Percentiles rank a stretch among this genome's conserved stretches.
These are phyloP conservation scores for Enteropsectra breve DNA, from an alignment of 371 early-diverging fungal genomes.

Conservation along the genomic window DNA sequence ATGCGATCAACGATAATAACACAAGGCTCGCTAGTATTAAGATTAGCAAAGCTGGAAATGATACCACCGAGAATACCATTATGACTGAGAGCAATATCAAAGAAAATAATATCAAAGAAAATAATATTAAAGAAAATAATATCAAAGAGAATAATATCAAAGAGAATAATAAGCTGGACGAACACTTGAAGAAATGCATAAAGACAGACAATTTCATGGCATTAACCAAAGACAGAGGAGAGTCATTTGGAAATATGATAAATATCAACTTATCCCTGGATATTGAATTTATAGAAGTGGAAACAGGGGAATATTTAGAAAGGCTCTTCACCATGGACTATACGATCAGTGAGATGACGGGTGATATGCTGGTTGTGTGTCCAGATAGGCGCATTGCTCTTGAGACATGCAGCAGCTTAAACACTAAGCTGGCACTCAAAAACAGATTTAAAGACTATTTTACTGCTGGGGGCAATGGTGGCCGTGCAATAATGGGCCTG, in stretches of 20 bases:
- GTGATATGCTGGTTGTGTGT: constrained; percentile 10
- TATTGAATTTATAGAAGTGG: constrained; percentile 12
- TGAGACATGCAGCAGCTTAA: constrained; percentile 12
- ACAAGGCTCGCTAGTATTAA: no score
- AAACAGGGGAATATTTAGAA: neutral
- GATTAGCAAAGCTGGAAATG: no score
- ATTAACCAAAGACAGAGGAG: neutral
- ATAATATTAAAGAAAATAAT: neutral
- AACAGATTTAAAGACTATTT: neutral
- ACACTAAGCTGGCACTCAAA: constrained; percentile 19
- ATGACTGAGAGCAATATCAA: neutral
- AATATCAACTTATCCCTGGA: no score
- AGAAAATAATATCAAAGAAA: neutral
- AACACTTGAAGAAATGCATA: neutral
- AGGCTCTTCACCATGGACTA: constrained; percentile 3
- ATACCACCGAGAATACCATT: neutral
- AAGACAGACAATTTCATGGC: no score
- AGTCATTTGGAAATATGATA: neutral
- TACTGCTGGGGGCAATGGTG: neutral
- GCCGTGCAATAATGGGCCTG: constrained; percentile 19
- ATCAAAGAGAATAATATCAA: neutral
- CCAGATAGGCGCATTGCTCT: constrained; percentile 7
- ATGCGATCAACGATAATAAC: neutral
- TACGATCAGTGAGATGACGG: neutral
- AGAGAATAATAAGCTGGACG: neutral